A percentile compares a stretch with the other conserved stretches of the same genome.
Evolutionary conservation across 805 yeast genomes (phyloP).

Genomic region (Myxozyma melibiosi): DNA sequence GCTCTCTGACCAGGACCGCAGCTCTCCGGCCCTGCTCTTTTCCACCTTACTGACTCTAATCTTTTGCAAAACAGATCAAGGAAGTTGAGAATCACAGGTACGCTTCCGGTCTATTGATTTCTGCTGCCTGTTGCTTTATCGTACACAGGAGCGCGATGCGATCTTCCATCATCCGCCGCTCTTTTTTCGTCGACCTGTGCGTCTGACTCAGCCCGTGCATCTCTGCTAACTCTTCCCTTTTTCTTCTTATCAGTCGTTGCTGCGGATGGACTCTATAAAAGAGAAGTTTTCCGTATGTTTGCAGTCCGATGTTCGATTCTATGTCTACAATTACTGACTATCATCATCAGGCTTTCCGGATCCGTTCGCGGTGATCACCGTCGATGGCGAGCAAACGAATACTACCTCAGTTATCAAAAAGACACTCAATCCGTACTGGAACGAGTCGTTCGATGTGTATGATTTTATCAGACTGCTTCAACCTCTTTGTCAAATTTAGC

Average conservation of each 20-base stretch:
- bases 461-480: constrained; percentile 21
- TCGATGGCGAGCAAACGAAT: constrained; percentile 96
- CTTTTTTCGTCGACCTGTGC: no score
- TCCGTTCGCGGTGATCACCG: constrained; percentile 95
- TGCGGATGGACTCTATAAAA: constrained; percentile 91
- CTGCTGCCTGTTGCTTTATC: no score
- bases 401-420: constrained; percentile 92
- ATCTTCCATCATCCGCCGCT: no score
- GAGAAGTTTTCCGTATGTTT: constrained; percentile 79
- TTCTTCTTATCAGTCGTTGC: constrained; percentile 60
- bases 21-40: neutral
- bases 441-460: constrained; percentile 80
- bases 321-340: constrained; percentile 43
- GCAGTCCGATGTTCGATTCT: constrained; percentile 40
- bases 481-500: neutral
- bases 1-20: no score
- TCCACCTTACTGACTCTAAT: neutral
- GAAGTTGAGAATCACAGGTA: constrained; percentile 33
- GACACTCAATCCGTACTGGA: constrained; percentile 97
- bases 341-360: constrained; percentile 78
- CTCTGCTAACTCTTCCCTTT: neutral
- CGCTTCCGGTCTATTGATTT: neutral
- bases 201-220: no score
- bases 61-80: constrained; percentile 18
- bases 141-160: no score